A percentile compares a stretch with the other conserved stretches of the same genome.
Conservation (phyloP, 306 rosid species). For the Coriaria nepalensis region DNA sequence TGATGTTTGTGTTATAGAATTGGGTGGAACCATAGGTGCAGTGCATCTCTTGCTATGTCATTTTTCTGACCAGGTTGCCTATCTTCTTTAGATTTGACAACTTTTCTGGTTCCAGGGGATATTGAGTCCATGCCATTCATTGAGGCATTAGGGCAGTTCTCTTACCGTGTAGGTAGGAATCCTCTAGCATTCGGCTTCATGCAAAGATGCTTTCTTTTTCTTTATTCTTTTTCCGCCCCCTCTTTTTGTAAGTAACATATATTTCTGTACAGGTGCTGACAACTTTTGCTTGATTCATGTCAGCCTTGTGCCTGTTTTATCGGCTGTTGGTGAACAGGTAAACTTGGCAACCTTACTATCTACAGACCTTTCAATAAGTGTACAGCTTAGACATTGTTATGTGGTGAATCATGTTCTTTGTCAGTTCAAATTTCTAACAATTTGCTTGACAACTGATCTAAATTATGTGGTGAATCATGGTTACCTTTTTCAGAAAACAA, state of each 20-base stretch:
- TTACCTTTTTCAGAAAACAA: constrained; percentile 28
- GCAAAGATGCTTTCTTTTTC: not conserved
- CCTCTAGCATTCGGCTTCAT: not conserved
- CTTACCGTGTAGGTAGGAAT: constrained; percentile 35
- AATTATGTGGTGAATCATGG: constrained; percentile 12
- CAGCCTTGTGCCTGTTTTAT: constrained; percentile 41
- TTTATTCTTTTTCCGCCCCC: not conserved
- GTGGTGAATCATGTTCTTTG: not conserved
- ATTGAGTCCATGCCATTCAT: constrained; percentile 46
- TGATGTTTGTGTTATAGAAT: constrained; percentile 42
- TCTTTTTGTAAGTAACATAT: not conserved
- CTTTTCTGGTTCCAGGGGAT: constrained; percentile 24
- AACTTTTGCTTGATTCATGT: constrained; percentile 41
- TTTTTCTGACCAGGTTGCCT: constrained; percentile 1
- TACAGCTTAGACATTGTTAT: not conserved
- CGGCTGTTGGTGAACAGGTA: constrained; percentile 45
- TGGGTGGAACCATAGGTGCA: constrained; percentile 41
- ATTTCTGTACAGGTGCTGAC: constrained; percentile 20
- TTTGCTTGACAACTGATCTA: not conserved
- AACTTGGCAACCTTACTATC: not conserved
- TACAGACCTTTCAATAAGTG: not conserved
- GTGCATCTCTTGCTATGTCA: not conserved
- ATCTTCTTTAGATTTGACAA: constrained; percentile 8
- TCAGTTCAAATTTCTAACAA: not conserved
- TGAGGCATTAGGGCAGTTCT: constrained; percentile 44